A percentile compares a stretch with the other conserved stretches of the same genome.
phyloP scores from a whole-genome alignment of 768 basidiomycete genomes.

The Agrocybe chaxingu region DNA sequence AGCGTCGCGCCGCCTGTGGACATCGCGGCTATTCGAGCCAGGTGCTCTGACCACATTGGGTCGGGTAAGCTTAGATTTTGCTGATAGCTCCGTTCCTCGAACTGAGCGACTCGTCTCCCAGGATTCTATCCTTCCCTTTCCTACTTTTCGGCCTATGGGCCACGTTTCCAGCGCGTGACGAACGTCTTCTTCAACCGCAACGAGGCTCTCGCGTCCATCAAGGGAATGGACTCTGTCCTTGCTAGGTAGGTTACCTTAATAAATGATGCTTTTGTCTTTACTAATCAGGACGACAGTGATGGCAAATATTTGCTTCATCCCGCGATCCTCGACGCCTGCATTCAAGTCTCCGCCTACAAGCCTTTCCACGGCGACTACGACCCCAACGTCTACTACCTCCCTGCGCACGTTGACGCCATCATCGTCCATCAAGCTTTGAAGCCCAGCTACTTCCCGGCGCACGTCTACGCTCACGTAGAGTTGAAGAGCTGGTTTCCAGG shows the following conservation, averaged over 20 bases:
- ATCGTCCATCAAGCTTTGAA: slow-evolving; percentile 13
- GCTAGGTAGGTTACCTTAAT: slow-evolving; percentile 20
- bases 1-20: slow-evolving; percentile 4
- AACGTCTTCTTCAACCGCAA: slow-evolving; percentile 16
- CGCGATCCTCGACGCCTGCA: slow-evolving; percentile 32
- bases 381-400: slow-evolving; percentile 27
- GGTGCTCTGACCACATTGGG: slow-evolving; percentile 8
- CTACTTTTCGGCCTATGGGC: slow-evolving; percentile 30
- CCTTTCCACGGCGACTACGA: slow-evolving; percentile 26
- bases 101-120: slow-evolving; percentile 2
- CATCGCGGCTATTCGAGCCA: slow-evolving; percentile 10
- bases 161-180: slow-evolving; percentile 24
- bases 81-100: background rate
- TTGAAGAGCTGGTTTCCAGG: slow-evolving; percentile 27
- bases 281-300: slow-evolving; percentile 11
- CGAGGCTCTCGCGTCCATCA: slow-evolving; percentile 23
- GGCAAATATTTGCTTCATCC: slow-evolving; percentile 30
- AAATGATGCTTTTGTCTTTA: background rate
- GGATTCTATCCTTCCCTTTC: slow-evolving; percentile 23
- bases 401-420: slow-evolving; percentile 18
- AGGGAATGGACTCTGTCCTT: slow-evolving; percentile 19
- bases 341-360: slow-evolving; percentile 29
- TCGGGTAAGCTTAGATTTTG: background rate
- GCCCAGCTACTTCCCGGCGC: slow-evolving; percentile 8
- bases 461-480: slow-evolving; percentile 21